phyloP scores from a whole-genome alignment of 2,329 filamentous ascomycete species.

The Monilinia laxa region DNA sequence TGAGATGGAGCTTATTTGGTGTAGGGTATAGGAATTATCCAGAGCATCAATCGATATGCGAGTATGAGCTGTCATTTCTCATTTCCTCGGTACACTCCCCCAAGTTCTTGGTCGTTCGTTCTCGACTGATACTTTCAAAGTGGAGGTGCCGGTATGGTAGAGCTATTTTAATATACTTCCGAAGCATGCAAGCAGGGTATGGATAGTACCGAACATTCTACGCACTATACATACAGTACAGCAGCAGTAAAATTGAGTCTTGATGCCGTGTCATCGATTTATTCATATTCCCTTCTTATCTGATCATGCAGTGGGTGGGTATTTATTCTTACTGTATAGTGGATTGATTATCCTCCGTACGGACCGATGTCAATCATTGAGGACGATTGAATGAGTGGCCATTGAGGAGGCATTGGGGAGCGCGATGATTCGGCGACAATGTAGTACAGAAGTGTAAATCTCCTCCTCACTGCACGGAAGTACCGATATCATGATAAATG shows the following conservation, averaged over 20 bases:
- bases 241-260: background rate
- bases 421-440: background rate
- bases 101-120: background rate
- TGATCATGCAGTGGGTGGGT: background rate
- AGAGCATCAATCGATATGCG: slow-evolving; percentile 3
- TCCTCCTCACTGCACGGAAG: background rate
- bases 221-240: no score
- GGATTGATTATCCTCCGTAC: background rate
- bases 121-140: background rate
- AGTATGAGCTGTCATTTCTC: slow-evolving; percentile 14
- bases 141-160: background rate
- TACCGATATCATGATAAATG: background rate
- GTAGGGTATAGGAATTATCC: background rate
- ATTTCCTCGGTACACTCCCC: slow-evolving; percentile 1
- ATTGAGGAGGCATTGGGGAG: background rate
- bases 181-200: background rate
- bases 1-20: background rate
- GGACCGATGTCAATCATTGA: background rate
- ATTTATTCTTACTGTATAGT: background rate
- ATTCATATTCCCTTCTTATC: background rate
- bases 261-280: background rate
- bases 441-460: slow-evolving; percentile 1
- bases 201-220: background rate
- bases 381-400: background rate
- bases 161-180: background rate